These are phyloP conservation scores for Moesziomyces sp. DNA, from an alignment of 1,284 basidiomycete species.

Conservation along the genomic window DNA sequence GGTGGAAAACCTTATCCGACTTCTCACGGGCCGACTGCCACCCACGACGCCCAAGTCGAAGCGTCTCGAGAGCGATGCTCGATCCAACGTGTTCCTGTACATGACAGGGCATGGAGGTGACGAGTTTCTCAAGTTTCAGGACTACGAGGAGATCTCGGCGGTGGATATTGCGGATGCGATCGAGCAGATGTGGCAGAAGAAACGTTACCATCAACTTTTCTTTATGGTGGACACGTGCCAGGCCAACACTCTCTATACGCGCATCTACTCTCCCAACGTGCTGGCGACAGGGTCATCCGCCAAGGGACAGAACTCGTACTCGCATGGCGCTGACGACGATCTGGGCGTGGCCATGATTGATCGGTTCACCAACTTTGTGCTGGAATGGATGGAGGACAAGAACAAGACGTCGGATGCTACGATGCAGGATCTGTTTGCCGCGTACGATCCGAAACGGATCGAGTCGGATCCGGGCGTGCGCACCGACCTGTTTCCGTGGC, in stretches of 20 bases:
- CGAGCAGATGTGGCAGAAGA: slow-evolving; percentile 98
- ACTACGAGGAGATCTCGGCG: slow-evolving; percentile 96
- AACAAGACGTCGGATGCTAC: slow-evolving; percentile 87
- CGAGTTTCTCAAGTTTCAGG: slow-evolving; percentile 98
- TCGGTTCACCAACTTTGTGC: slow-evolving; percentile 89
- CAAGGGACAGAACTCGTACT: slow-evolving; percentile 92
- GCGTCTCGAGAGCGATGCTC: slow-evolving; percentile 86
- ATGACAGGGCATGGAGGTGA: slow-evolving; percentile 98
- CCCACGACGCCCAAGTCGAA: slow-evolving; percentile 83
- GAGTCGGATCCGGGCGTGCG: slow-evolving; percentile 88
- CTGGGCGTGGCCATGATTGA: slow-evolving; percentile 97
- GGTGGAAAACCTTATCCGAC: slow-evolving; percentile 91
- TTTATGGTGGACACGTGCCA: slow-evolving; percentile 99
- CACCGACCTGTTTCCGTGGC: slow-evolving; percentile 81
- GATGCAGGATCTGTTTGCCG: slow-evolving; percentile 87
- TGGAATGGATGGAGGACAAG: slow-evolving; percentile 89
- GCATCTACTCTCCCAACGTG: slow-evolving; percentile 94
- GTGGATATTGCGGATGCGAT: slow-evolving; percentile 92
- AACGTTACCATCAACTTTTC: slow-evolving; percentile 90
- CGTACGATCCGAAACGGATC: slow-evolving; percentile 80
- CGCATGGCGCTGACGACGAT: slow-evolving; percentile 92
- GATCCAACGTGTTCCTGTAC: slow-evolving; percentile 96
- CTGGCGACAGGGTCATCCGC: slow-evolving; percentile 89
- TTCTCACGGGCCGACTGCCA: slow-evolving; percentile 74
- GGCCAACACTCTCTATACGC: slow-evolving; percentile 93